These are phyloP conservation scores for Moelleriella libera DNA, from an alignment of 2,329 filamentous ascomycete genomes.

Conservation along the genomic window DNA sequence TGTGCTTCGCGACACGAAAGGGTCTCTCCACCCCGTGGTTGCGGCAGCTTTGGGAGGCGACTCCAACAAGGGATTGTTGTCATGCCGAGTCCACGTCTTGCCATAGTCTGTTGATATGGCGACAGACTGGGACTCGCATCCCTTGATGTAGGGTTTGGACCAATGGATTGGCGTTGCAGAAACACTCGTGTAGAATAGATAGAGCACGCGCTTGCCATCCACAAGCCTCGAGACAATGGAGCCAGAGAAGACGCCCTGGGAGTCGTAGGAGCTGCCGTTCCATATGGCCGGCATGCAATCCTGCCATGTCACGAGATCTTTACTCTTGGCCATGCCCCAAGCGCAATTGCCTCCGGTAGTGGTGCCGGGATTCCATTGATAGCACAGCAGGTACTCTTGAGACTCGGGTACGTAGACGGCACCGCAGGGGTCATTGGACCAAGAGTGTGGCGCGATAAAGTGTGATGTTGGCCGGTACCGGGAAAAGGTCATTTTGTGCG, in stretches of 20 bases:
- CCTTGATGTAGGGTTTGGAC: conserved; percentile 26
- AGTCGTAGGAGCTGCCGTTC: conserved; percentile 21
- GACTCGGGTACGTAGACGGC: conserved; percentile 26
- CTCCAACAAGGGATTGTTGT: conserved; percentile 8
- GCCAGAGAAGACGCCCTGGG: conserved; percentile 27
- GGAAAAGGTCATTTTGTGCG: conserved; percentile 2
- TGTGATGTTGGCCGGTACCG: conserved; percentile 11
- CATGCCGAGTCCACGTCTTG: conserved; percentile 8
- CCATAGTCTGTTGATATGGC: conserved; percentile 23
- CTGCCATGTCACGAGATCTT: conserved; percentile 23
- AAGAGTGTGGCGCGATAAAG: conserved; percentile 21
- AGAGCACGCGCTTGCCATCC: conserved; percentile 17
- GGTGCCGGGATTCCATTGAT: conserved; percentile 15
- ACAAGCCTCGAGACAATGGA: conserved; percentile 25
- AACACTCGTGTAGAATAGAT: conserved; percentile 27
- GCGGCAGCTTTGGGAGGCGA: conserved; percentile 8
- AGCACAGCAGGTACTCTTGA: conserved; percentile 25
- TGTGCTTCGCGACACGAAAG: conserved; percentile 10
- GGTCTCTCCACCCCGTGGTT: conserved; percentile 13
- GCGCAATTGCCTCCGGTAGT: conserved; percentile 12
- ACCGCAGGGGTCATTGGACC: conserved; percentile 26
- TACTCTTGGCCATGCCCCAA: conserved; percentile 19
- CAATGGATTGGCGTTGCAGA: conserved; percentile 28
- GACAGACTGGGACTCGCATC: conserved; percentile 27
- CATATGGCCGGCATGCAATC: conserved; percentile 7